Evolutionary conservation across 1,139 yeast genomes (phyloP).

Genomic region (Kodamaea sp.): DNA sequence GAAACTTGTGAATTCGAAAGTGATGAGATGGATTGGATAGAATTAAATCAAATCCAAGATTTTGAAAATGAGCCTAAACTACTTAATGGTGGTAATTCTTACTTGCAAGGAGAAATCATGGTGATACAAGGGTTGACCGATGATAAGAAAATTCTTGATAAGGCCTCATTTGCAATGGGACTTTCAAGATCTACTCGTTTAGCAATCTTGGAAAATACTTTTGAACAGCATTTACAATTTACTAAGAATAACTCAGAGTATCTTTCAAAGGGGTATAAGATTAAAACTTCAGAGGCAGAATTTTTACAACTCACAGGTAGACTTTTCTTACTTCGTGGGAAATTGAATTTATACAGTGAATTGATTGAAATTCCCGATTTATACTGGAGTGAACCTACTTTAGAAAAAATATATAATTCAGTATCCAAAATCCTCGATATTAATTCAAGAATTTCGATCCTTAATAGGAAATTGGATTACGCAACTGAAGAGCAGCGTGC

Average conservation of each 20-base stretch:
- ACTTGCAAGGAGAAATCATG: conserved; percentile 66
- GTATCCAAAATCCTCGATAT: conserved; percentile 74
- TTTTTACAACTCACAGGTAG: conserved; percentile 70
- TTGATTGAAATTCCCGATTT: conserved; percentile 88
- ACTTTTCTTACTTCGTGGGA: conserved; percentile 71
- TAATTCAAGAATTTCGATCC: conserved; percentile 67
- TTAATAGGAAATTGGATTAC: conserved; percentile 82
- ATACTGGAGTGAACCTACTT: conserved; percentile 87
- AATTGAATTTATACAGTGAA: conserved; percentile 81
- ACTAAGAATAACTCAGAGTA: conserved; percentile 65
- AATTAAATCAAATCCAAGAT: conserved; percentile 16
- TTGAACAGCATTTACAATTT: conserved; percentile 61
- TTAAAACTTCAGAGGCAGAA: conserved; percentile 59
- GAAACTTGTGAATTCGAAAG: conserved; percentile 58
- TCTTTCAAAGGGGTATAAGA: conserved; percentile 58
- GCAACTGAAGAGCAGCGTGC: conserved; percentile 87
- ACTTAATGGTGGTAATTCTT: conserved; percentile 31
- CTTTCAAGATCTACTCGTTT: conserved; percentile 80
- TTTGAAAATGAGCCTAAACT: conserved; percentile 13
- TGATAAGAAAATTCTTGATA: conserved; percentile 58
- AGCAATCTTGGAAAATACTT: conserved; percentile 68
- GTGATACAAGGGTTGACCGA: conserved; percentile 50
- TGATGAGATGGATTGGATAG: conserved; percentile 87
- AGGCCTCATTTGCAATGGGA: conserved; percentile 87
- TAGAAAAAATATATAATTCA: conserved; percentile 69